Conservation (phyloP, 129 eudicot genomes). For the Escallonia rubra region DNA sequence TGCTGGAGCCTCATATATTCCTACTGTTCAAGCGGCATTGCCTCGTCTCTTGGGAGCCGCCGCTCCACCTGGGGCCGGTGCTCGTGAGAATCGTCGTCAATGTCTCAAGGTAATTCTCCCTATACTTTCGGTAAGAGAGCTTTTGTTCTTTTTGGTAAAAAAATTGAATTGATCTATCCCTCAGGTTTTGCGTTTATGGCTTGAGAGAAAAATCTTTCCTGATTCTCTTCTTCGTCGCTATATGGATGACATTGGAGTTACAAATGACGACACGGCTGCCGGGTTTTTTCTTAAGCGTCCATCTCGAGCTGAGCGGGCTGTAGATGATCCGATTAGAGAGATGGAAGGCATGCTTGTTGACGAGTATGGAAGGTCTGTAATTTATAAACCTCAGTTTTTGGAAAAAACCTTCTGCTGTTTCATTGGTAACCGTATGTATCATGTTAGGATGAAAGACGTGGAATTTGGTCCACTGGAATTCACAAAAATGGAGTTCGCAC, state of each 20-base stretch:
- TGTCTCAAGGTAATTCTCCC: slow-evolving; percentile 61
- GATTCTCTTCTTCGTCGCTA: slow-evolving; percentile 52
- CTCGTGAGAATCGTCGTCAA: slow-evolving; percentile 84
- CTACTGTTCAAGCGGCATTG: slow-evolving; percentile 74
- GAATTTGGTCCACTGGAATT: background rate
- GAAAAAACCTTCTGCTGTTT: background rate
- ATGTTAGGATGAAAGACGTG: background rate
- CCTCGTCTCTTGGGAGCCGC: slow-evolving; percentile 84
- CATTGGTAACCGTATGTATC: background rate
- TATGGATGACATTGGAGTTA: slow-evolving; percentile 53
- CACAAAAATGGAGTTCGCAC: no score
- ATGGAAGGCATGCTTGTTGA: slow-evolving; percentile 90
- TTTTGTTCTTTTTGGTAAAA: background rate
- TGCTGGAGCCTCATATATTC: slow-evolving; percentile 82
- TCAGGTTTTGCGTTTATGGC: slow-evolving; percentile 78
- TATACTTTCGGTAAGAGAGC: background rate
- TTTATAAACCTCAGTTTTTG: background rate
- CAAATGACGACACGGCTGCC: slow-evolving; percentile 49
- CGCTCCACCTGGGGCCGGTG: slow-evolving; percentile 77
- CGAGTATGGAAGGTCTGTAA: slow-evolving; percentile 80
- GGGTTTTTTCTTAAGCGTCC: slow-evolving; percentile 52
- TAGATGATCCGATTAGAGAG: slow-evolving; percentile 82
- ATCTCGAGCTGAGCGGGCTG: slow-evolving; percentile 66
- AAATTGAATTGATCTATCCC: background rate
- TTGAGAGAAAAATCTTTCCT: slow-evolving; percentile 78